Evolutionary conservation across 23 red algal species (phyloP), one percentile per base, ranked within the genome.

Genomic region (Gracilaria domingensis): DNA sequence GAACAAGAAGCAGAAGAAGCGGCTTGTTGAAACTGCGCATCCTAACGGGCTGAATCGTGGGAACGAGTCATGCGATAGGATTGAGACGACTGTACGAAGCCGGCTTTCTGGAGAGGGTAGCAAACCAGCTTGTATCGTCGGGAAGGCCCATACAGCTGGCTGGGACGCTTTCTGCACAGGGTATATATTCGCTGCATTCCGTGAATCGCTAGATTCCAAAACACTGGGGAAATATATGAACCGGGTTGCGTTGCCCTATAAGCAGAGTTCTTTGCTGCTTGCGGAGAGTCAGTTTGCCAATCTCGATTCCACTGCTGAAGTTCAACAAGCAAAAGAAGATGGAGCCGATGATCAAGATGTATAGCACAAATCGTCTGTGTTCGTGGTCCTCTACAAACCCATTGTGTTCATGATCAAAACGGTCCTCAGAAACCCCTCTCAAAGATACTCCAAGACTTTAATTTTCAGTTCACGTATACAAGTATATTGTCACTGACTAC

Each of bases 151-250:
- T 75, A 91, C 94, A 12, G 97, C 97, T 29, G 97, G 97, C 3
- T 99, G 95, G 77, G 97, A 99, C 76, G 97, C 97, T 9, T 99
- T 95, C 76, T 90, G 84, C 35, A 99, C 97, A 9, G 97, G 97
- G 12, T 99, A 93, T 77, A 58, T 96, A 39, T 99, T 99, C 91
- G 97, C 83, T 28, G 55, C 72, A 67, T 90, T 53, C 24, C 71
- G 87, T 29, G 87, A 65, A n/a, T 62, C 35, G 35, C 58, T 79
- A 9, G 25, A 32, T 47, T 12, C n/a, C 30, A 56, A 66, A 64
- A 69, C 37, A 67, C 57, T 90, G 24, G 29, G 70, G 38, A 66
- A 79, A 39, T 23, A 61, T 18, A 80, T n/a, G 57, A 81, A 90
- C 50, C 57, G 64, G 12, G 54, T 90, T 18, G 74, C 87, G 0